Conservation (phyloP, 176 grass and related monocot species). For the Miscanthus lutarioriparius region DNA sequence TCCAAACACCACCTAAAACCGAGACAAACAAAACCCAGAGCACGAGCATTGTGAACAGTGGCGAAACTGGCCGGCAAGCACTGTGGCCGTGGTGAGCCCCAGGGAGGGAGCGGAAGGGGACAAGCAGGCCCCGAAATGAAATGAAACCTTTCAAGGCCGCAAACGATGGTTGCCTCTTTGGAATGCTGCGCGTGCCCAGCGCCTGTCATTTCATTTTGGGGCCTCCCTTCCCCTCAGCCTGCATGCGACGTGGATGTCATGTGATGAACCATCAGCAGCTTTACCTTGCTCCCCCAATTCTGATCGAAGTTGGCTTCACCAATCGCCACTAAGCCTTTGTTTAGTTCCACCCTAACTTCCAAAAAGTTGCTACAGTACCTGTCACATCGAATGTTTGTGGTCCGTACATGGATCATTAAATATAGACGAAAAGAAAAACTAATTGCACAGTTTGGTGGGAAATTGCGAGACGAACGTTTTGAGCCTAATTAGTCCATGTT, state of each 20-base stretch:
- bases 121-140: constrained; percentile 25
- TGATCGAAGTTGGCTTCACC: constrained; percentile 21
- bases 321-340: constrained; percentile 21
- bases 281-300: constrained; percentile 9
- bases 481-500: no score
- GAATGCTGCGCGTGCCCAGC: constrained; percentile 35
- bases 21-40: not conserved
- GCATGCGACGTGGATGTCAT: constrained; percentile 33
- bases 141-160: constrained; percentile 42
- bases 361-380: no score
- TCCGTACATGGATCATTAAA: no score
- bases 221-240: not conserved
- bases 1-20: constrained; percentile 1
- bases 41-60: constrained; percentile 6
- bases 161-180: constrained; percentile 35
- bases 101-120: constrained; percentile 21
- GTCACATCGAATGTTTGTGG: no score
- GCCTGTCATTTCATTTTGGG: constrained; percentile 23
- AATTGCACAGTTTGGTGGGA: no score
- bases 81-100: constrained; percentile 10
- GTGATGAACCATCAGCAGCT: constrained; percentile 27
- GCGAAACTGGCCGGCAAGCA: not conserved
- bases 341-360: no score
- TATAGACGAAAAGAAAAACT: no score
- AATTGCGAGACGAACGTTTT: no score